phyloP scores from a whole-genome alignment of 495 filamentous ascomycete species.

The Aspergillus hancockii region DNA sequence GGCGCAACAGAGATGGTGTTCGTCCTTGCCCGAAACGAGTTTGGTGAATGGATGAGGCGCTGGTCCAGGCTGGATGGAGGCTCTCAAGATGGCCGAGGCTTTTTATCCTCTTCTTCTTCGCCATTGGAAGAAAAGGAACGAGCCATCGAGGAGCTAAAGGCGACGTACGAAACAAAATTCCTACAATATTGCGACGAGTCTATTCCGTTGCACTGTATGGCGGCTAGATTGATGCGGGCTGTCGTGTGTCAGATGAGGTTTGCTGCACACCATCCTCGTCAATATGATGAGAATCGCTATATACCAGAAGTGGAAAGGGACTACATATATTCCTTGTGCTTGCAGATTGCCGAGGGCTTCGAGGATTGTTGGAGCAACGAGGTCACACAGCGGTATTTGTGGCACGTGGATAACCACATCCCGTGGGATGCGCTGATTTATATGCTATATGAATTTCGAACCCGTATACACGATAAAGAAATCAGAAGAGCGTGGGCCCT shows the following conservation, averaged over 20 bases:
- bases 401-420: constrained; percentile 41
- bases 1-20: constrained; percentile 71
- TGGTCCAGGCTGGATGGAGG: constrained; percentile 21
- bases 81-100: constrained; percentile 36
- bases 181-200: constrained; percentile 58
- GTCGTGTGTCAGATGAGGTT: constrained; percentile 36
- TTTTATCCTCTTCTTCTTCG: constrained; percentile 31
- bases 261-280: constrained; percentile 44
- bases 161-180: constrained; percentile 44
- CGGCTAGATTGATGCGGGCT: constrained; percentile 44
- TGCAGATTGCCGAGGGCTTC: constrained; percentile 40
- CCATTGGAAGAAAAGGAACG: constrained; percentile 50
- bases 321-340: constrained; percentile 36
- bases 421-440: constrained; percentile 46
- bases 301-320: constrained; percentile 40
- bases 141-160: constrained; percentile 38
- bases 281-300: constrained; percentile 29
- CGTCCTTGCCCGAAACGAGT: constrained; percentile 53
- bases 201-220: constrained; percentile 61
- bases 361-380: constrained; percentile 26
- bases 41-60: constrained; percentile 42
- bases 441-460: constrained; percentile 41
- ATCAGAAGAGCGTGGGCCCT: constrained; percentile 36
- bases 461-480: constrained; percentile 28
- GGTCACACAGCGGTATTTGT: constrained; percentile 31